phyloP scores from a whole-genome alignment of 208 protist genomes.

The Naegleria lovaniensis region DNA sequence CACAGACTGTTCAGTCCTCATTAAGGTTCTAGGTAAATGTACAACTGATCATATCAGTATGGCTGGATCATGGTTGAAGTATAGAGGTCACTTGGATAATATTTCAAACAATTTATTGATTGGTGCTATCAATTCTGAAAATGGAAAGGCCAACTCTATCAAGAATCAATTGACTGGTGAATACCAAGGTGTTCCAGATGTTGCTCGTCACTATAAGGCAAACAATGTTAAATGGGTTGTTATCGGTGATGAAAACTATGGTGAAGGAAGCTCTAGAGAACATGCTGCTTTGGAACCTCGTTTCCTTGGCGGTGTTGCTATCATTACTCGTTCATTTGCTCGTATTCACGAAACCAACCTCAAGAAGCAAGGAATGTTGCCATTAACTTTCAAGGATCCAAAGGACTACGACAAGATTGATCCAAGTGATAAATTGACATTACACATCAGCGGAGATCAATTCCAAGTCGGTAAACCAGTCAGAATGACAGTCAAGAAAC shows the following conservation, averaged over 20 bases:
- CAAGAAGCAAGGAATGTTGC: constrained; percentile 75
- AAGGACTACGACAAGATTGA: constrained; percentile 63
- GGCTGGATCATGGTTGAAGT: constrained; percentile 70
- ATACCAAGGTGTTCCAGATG: constrained; percentile 44
- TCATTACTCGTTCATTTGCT: constrained; percentile 67
- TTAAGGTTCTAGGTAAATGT: constrained; percentile 72
- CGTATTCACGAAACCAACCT: constrained; percentile 80
- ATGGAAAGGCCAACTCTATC: constrained; percentile 59
- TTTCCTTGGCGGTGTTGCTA: constrained; percentile 56
- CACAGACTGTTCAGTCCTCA: constrained; percentile 43
- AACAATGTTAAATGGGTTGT: constrained; percentile 62
- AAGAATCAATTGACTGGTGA: constrained; percentile 58
- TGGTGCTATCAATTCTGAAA: constrained; percentile 62
- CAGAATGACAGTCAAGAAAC: constrained; percentile 30
- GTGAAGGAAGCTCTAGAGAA: constrained; percentile 66
- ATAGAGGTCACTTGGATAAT: constrained; percentile 76
- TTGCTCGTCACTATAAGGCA: constrained; percentile 52
- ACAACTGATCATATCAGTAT: constrained; percentile 78
- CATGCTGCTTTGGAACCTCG: constrained; percentile 71
- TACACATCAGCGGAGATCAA: constrained; percentile 27
- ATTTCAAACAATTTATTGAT: constrained; percentile 79
- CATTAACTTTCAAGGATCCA: constrained; percentile 65
- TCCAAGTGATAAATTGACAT: constrained; percentile 34
- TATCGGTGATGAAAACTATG: constrained; percentile 77
- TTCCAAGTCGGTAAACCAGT: constrained; percentile 17